Percentiles rank a stretch among this genome's conserved stretches.
phyloP scores from a whole-genome alignment of 169 alveolate species.

The Fabrea salina region DNA sequence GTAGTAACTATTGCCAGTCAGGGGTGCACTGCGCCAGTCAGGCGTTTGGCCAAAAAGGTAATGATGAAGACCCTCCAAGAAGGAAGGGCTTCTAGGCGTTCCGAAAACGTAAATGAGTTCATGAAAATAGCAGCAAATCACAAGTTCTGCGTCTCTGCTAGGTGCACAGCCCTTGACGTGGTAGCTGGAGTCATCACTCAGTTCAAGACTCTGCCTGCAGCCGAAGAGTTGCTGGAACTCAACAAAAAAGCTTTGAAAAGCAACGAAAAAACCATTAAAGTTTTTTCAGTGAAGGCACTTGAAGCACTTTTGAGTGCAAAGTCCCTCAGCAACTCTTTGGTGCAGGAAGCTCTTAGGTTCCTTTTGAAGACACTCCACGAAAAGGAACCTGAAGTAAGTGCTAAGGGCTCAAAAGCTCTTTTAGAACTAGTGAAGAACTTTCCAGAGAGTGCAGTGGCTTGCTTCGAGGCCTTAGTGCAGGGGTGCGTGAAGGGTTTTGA shows the following conservation, averaged over 20 bases:
- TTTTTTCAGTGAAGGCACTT: not conserved
- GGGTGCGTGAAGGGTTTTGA: not conserved
- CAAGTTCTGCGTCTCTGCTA: not conserved
- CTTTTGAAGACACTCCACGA: not conserved
- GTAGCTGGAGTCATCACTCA: not conserved
- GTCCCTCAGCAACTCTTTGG: not conserved
- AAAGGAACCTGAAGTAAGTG: not conserved
- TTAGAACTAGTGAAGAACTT: not conserved
- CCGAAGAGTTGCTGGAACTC: not conserved
- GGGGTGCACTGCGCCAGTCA: not conserved
- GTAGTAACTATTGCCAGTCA: not conserved
- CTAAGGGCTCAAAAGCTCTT: not conserved
- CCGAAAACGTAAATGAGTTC: not conserved
- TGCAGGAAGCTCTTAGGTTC: not conserved
- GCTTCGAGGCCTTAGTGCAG: not conserved
- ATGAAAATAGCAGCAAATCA: not conserved
- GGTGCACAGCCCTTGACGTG: not conserved
- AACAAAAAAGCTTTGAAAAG: not conserved
- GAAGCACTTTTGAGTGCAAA: not conserved
- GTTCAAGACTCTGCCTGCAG: not conserved
- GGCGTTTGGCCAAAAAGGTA: not conserved
- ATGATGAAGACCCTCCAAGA: not conserved
- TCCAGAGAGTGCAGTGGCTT: not conserved
- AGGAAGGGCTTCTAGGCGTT: not conserved
- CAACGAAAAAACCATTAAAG: not conserved